Percentiles rank a stretch among this genome's conserved stretches.
These are phyloP conservation scores for Ephemerocybe angulata DNA, from an alignment of 768 basidiomycete genomes.

Conservation along the genomic window DNA sequence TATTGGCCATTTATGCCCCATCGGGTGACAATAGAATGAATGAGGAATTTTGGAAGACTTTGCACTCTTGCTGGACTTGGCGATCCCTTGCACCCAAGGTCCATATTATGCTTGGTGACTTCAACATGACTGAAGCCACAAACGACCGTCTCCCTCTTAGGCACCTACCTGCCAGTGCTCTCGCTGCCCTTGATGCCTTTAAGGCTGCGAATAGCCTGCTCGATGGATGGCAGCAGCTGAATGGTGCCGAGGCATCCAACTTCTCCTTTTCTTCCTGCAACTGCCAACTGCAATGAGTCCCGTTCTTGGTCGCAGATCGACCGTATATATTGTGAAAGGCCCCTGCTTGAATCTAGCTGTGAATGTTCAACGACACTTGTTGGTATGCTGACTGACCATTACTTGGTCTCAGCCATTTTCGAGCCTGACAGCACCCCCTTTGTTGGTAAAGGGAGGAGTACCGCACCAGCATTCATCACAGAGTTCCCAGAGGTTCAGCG, in stretches of 20 bases:
- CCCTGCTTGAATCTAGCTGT: conserved; percentile 4
- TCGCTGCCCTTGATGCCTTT: conserved; percentile 15
- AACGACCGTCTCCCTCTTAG: conserved; percentile 27
- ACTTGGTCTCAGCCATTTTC: conserved; percentile 17
- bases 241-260: too few relatives aligned
- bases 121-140: conserved; percentile 35
- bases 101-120: conserved; percentile 38
- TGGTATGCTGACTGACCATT: conserved; percentile 25
- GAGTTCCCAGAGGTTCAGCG: conserved; percentile 13
- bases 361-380: conserved; percentile 21
- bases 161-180: conserved; percentile 13
- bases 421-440: conserved; percentile 16
- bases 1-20: conserved; percentile 36
- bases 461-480: conserved; percentile 15
- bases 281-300: too few relatives aligned
- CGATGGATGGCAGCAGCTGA: conserved; percentile 35
- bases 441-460: conserved; percentile 28
- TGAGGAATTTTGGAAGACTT: conserved; percentile 25
- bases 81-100: conserved; percentile 15
- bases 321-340: conserved; percentile 27
- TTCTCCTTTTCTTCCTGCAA: too few relatives aligned
- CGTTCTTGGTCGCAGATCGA: conserved; percentile 30
- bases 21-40: conserved; percentile 25
- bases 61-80: conserved; percentile 9
- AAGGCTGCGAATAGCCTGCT: conserved; percentile 10